phyloP scores from a whole-genome alignment of 306 rosid genomes.

The Urtica urens region DNA sequence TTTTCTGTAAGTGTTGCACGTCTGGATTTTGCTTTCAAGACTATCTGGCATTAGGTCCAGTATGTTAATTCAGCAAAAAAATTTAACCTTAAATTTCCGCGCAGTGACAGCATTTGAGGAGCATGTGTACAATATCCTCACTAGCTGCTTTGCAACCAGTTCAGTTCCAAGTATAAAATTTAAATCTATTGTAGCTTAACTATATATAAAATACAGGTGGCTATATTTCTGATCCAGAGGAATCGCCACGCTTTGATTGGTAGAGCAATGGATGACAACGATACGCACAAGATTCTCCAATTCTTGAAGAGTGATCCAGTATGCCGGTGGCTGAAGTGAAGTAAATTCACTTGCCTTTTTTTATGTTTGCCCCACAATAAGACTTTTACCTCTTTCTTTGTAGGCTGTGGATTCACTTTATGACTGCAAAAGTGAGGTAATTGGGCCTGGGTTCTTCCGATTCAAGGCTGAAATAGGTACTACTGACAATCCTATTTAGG shows the following conservation, averaged over 20 bases:
- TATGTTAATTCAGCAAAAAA: too few species aligned
- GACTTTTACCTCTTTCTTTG: background rate
- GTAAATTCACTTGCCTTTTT: background rate
- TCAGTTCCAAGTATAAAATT: too few species aligned
- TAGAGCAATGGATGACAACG: conserved; percentile 94
- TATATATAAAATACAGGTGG: conserved; percentile 56
- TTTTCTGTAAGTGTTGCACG: too few species aligned
- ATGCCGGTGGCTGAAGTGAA: conserved; percentile 15
- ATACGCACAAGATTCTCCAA: conserved; percentile 82
- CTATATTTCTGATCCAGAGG: conserved; percentile 95
- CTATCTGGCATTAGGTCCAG: too few species aligned
- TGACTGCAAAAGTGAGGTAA: conserved; percentile 99
- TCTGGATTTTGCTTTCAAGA: too few species aligned
- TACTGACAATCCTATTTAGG: conserved; percentile 8
- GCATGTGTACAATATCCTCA: too few species aligned
- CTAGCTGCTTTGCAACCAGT: too few species aligned
- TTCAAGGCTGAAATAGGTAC: conserved; percentile 97
- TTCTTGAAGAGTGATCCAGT: conserved; percentile 91
- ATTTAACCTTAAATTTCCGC: too few species aligned
- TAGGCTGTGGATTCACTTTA: conserved; percentile 90
- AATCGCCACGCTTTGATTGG: conserved; percentile 97
- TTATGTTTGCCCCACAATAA: conserved; percentile 16
- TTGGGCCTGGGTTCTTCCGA: conserved; percentile 97
- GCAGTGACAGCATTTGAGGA: too few species aligned
- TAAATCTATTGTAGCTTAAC: conserved; percentile 5